Base-by-base conservation (phyloP, 345 rosid genomes). In the Euphorbia lathyris region DNA sequence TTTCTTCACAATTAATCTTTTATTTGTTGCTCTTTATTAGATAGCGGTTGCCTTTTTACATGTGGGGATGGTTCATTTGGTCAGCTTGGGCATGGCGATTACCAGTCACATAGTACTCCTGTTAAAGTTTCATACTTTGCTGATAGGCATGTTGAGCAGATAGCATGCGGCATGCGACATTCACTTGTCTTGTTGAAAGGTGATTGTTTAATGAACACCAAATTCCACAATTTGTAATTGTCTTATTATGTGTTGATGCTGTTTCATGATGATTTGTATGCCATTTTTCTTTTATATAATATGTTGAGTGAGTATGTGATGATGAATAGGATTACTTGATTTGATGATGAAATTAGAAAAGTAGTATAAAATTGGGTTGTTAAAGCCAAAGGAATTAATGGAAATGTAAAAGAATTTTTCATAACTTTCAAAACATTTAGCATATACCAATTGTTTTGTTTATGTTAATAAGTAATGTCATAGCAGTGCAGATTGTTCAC, bases 31-130 rank as follows among this genome's bases (percentile, higher is more conserved):
- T 29, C 26, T 3, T 58, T 74, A 59, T 61, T 70, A 93, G 92
- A 88, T 63, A 43, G 68, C 0, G 90, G 96, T 23, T 75, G 72
- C 30, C 82, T 88, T 57, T 88, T 90, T 40, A 91, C 93, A 30
- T 90, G 98, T 56, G 98, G 98, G 47, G 92, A 86, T 86, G 97
- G 95, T 16, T 80, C 92, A 0, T 94, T 94, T 79, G 98, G 98
- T 68, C 97, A 94, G 85, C 97, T 94, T 60, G 98, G 98, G 72
- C 96, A 87, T 78, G 96, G 96, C 22, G 95, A 91, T 75, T 81
- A 78, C 55, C 65, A 69, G 59, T 82, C 94, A 25, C 73, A 66
- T 64, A 67, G 63, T 81, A 62, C 64, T 84, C 97, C 96, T 50
- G 66, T 80, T 69, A 73, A 84, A 82, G 92, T 91, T 70, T 75